phyloP scores from a whole-genome alignment of 108 stramenopile species.

The Cyclotella distinguenda region DNA sequence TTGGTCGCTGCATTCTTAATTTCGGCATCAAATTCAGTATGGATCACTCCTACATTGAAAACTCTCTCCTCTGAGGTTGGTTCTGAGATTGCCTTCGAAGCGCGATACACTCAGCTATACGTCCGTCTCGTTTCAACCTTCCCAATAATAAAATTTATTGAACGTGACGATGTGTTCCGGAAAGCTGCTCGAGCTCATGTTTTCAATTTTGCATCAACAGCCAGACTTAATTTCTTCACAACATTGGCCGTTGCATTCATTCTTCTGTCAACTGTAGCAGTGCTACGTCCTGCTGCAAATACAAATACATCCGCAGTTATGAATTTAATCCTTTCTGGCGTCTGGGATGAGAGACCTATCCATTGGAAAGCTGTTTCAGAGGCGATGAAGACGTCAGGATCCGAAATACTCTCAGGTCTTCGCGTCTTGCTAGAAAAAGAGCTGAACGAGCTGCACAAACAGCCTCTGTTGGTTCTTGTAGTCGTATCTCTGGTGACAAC shows the following conservation, averaged over 20 bases:
- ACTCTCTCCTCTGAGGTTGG: conserved; percentile 35
- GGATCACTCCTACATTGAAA: conserved; percentile 40
- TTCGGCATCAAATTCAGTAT: conserved; percentile 27
- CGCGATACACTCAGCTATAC: conserved; percentile 70
- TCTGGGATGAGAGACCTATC: conserved; percentile 57
- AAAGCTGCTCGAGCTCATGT: conserved; percentile 49
- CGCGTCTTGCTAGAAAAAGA: conserved; percentile 31
- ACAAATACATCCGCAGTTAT: conserved; percentile 34
- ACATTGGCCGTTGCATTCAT: conserved; percentile 43
- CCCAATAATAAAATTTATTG: conserved; percentile 39
- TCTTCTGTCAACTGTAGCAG: conserved; percentile 61
- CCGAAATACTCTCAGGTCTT: conserved; percentile 23
- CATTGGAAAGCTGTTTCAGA: conserved; percentile 39
- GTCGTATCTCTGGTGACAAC: conserved; percentile 55
- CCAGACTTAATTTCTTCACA: conserved; percentile 65
- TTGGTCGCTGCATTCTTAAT: conserved; percentile 53
- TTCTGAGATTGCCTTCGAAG: conserved; percentile 44
- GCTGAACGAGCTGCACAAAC: conserved; percentile 31
- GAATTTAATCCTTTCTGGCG: conserved; percentile 37
- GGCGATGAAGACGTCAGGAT: conserved; percentile 21
- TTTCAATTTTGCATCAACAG: conserved; percentile 42
- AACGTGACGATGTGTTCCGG: conserved; percentile 20
- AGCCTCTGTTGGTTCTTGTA: conserved; percentile 63
- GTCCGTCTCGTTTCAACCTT: conserved; percentile 58
- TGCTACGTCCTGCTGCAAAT: conserved; percentile 50